phyloP scores from a whole-genome alignment of 495 filamentous ascomycete species.

The Oidiodendron maius region DNA sequence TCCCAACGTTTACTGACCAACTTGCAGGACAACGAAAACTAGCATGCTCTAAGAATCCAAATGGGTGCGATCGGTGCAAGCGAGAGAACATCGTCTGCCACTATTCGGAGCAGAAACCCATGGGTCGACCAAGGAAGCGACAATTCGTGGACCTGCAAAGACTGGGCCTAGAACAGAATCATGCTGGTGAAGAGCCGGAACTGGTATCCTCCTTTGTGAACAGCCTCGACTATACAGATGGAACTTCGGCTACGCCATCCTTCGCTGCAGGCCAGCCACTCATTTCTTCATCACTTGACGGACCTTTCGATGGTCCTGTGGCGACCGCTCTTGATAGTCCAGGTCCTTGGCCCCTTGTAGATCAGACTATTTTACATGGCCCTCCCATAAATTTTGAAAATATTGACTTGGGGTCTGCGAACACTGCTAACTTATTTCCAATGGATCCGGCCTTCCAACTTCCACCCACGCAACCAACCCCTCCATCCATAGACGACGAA shows the following conservation, averaged over 20 bases:
- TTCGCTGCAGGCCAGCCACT: constrained; percentile 19
- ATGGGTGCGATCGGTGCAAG: constrained; percentile 50
- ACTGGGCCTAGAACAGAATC: constrained; percentile 6
- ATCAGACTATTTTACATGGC: constrained; percentile 3
- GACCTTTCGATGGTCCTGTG: background rate
- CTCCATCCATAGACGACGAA: constrained; percentile 20
- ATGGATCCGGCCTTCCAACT: constrained; percentile 19
- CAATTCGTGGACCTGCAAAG: constrained; percentile 30
- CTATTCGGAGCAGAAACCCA: constrained; percentile 56
- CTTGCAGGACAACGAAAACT: constrained; percentile 52
- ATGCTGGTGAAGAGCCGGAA: constrained; percentile 1
- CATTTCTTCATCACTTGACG: background rate
- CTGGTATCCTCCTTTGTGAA: constrained; percentile 3
- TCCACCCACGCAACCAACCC: too few relatives aligned
- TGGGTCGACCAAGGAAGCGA: constrained; percentile 56
- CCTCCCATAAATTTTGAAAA: constrained; percentile 23
- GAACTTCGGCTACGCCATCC: constrained; percentile 17
- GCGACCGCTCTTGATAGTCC: background rate
- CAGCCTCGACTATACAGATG: constrained; percentile 10
- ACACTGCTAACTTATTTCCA: background rate
- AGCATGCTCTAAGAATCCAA: constrained; percentile 51
- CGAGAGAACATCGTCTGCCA: constrained; percentile 47
- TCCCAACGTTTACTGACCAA: constrained; percentile 11
- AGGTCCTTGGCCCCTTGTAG: background rate
- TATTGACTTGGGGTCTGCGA: constrained; percentile 13